Base-by-base conservation (phyloP, 2,329 filamentous ascomycete species). In the Aspergillus terreus region DNA sequence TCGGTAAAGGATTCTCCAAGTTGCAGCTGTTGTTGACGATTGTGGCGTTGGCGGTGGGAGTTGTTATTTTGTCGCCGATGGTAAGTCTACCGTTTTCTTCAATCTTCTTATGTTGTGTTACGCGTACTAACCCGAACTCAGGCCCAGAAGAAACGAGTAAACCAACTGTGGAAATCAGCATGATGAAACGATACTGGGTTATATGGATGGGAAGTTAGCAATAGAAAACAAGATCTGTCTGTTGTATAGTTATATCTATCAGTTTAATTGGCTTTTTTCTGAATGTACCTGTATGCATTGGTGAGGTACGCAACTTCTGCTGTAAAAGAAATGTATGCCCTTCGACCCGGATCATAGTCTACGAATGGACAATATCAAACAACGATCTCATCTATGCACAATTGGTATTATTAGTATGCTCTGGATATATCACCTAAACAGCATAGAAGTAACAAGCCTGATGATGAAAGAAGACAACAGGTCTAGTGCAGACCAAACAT, bases 1-100 rank as follows among this genome's bases (percentile, higher is more conserved):
- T 99, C 14, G 94, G 91, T 56, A 94, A 91, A 72, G 89, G 90
- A 2, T 99, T 99, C 71, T 94, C 92, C 68, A 96, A 95, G 77
- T 67, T 91, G 50, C 88, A 91, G 61, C 82, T 99, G 65, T 71
- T 96, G 35, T 78, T 82, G 14, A 99, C 94, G 1, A 91, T 99
- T 35, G 77, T 87, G 38, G 92, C 90, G 15, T 78, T 97, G 60
- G 82, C 82, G 43, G 79, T 82, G 36, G 91, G 90, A 43, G 92
- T 96, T 14, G 70, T 85, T 58, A 82, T 89, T 50, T 76, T 97
- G 64, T 86, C 86, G 48, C 94, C 94, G 25, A 84, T 97, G 82
- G 94, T 96, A 79, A 78, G 87, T 38, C 15, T n/a, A 7, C 35
- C 35, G 6, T 38, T 38, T 17, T n/a, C 12, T 38, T 17, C n/a